Conservation (phyloP, 176 grass and related monocot species). For the Pharus latifolius region DNA sequence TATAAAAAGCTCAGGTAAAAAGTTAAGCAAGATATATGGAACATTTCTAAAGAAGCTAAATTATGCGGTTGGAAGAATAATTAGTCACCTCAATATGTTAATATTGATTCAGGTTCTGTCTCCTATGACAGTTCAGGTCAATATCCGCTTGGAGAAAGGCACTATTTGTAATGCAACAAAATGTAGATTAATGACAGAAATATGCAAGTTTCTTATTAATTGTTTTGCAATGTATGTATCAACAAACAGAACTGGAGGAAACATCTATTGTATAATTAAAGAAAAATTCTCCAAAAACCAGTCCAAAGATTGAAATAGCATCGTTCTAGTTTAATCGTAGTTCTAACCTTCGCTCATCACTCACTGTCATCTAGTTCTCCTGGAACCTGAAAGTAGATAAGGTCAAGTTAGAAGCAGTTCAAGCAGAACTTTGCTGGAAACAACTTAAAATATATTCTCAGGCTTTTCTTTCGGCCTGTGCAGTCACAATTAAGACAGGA, state of each 20-base stretch:
- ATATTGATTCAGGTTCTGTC: background rate
- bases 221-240: no score
- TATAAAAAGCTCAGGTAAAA: no score
- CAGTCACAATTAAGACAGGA: background rate
- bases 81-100: no score
- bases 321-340: background rate
- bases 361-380: conserved; percentile 21
- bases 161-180: background rate
- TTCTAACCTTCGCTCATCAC: conserved; percentile 6
- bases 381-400: conserved; percentile 20
- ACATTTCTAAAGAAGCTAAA: no score
- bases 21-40: no score
- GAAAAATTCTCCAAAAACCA: no score
- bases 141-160: background rate
- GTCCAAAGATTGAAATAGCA: background rate
- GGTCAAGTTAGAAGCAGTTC: background rate
- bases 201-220: no score
- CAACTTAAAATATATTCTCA: conserved; percentile 2
- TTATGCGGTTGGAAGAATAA: no score
- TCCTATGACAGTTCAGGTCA: background rate
- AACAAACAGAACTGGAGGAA: background rate
- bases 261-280: background rate
- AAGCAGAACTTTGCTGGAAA: background rate
- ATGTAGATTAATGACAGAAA: no score
- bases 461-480: background rate